phyloP scores from a whole-genome alignment of 2,329 filamentous ascomycete species.

The Pseudophaeomoniella oleicola region DNA sequence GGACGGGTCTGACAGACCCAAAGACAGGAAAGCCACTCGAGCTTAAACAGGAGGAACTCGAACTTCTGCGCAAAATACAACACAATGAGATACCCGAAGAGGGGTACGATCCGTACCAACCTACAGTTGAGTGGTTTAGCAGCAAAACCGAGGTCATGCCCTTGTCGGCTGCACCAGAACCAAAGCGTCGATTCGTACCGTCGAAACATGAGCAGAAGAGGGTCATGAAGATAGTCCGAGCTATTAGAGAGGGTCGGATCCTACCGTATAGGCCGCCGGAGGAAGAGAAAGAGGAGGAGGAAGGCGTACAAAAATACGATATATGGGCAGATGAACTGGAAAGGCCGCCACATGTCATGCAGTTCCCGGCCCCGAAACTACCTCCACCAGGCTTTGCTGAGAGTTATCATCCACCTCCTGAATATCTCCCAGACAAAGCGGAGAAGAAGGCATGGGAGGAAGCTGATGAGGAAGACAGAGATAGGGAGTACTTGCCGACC shows the following conservation, averaged over 20 bases:
- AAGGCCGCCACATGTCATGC: conserved; percentile 75
- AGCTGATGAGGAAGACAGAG: conserved; percentile 75
- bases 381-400: conserved; percentile 88
- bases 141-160: conserved; percentile 88
- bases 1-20: conserved; percentile 90
- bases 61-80: conserved; percentile 76
- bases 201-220: conserved; percentile 95
- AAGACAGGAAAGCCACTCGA: conserved; percentile 85
- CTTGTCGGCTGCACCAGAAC: conserved; percentile 82
- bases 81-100: conserved; percentile 78
- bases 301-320: conserved; percentile 64
- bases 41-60: conserved; percentile 73
- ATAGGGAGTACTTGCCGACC: conserved; percentile 74
- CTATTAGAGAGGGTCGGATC: conserved; percentile 87
- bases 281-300: conserved; percentile 58
- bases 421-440: conserved; percentile 77
- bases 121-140: conserved; percentile 89
- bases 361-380: conserved; percentile 85
- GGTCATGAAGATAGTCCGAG: conserved; percentile 92
- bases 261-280: conserved; percentile 71
- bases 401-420: conserved; percentile 88
- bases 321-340: conserved; percentile 89
- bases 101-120: conserved; percentile 85
- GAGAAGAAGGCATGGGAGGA: conserved; percentile 79
- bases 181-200: conserved; percentile 86